phyloP scores from a whole-genome alignment of 345 rosid genomes.

The Eucalyptus tenuipes region DNA sequence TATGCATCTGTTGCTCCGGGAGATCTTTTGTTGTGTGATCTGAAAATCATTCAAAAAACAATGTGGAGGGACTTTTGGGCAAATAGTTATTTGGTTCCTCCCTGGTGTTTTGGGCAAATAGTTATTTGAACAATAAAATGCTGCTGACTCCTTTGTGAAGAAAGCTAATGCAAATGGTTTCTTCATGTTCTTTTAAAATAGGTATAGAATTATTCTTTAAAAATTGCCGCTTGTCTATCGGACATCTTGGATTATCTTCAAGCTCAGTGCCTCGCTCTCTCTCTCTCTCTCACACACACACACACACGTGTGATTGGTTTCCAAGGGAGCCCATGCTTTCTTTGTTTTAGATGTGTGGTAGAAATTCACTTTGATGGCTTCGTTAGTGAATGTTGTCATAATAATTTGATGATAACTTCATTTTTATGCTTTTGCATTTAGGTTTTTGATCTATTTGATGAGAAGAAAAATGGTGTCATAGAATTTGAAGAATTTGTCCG shows the following conservation, averaged over 20 bases:
- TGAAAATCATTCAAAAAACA: neutral
- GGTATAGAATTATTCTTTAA: neutral
- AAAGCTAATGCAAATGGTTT: neutral
- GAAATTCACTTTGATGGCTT: neutral
- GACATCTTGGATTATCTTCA: neutral
- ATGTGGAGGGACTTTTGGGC: neutral
- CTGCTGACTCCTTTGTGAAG: neutral
- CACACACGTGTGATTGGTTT: neutral
- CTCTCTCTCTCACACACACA: neutral
- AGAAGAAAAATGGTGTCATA: conserved; percentile 73
- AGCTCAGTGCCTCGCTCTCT: neutral
- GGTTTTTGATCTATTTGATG: conserved; percentile 77
- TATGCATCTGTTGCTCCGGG: neutral
- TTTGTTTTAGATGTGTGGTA: neutral
- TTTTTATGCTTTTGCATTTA: neutral
- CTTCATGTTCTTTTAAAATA: neutral
- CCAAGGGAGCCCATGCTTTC: neutral
- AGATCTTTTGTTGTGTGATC: neutral
- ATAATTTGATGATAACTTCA: neutral
- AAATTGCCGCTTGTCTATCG: neutral
- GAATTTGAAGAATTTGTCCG: conserved; percentile 80
- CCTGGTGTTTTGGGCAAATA: neutral
- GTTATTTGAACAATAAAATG: neutral
- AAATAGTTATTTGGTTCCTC: neutral
- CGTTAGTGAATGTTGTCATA: neutral